Conservation (phyloP, 1,284 basidiomycete species). For the Ustilago curta region DNA sequence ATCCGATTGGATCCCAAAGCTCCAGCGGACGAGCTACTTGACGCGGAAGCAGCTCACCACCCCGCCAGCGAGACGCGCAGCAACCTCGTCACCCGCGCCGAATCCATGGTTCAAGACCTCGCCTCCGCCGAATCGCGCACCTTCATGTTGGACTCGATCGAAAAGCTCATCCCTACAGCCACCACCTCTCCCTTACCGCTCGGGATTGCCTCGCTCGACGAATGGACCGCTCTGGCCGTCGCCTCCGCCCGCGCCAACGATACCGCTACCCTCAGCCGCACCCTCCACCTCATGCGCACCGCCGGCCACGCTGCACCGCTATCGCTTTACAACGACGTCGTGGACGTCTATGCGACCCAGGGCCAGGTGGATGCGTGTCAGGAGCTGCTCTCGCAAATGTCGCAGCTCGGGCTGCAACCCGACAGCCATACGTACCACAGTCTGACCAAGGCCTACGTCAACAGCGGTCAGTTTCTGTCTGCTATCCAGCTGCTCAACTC, state of each 20-base stretch:
- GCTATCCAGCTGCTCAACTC: conserved; percentile 54
- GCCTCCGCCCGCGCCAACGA: conserved; percentile 47
- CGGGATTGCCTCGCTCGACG: conserved; percentile 43
- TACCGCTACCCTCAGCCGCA: conserved; percentile 17
- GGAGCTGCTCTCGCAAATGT: conserved; percentile 31
- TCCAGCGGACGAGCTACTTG: background rate
- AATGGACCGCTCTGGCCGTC: conserved; percentile 59
- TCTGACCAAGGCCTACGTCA: conserved; percentile 57
- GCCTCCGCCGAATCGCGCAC: conserved; percentile 19
- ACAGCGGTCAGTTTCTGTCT: conserved; percentile 20
- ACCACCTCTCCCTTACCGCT: conserved; percentile 14
- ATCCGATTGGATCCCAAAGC: conserved; percentile 22
- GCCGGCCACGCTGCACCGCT: conserved; percentile 26
- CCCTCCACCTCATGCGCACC: conserved; percentile 41
- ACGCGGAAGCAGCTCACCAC: background rate
- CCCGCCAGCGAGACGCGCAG: background rate
- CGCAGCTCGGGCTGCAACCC: conserved; percentile 31
- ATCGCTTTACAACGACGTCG: conserved; percentile 68
- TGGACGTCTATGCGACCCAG: conserved; percentile 73
- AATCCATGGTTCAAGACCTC: conserved; percentile 37
- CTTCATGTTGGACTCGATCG: conserved; percentile 44
- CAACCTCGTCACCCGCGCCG: conserved; percentile 24
- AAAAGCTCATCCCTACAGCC: conserved; percentile 19
- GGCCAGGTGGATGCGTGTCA: conserved; percentile 71
- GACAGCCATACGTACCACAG: conserved; percentile 56